Base-by-base conservation (phyloP, 2,329 filamentous ascomycete species). In the Pseudomassariella vexata region DNA sequence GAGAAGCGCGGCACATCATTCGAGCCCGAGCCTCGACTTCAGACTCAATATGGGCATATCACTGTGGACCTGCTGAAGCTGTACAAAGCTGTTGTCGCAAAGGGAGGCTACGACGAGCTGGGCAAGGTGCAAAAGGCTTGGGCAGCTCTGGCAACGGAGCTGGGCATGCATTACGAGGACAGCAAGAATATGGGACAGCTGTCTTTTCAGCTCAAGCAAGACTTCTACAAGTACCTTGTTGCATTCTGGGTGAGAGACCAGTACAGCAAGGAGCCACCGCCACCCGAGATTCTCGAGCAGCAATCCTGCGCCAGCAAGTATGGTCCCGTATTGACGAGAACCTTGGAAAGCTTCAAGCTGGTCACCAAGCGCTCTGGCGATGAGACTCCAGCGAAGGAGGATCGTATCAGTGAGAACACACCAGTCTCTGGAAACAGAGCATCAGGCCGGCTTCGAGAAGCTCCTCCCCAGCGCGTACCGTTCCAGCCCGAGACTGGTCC, bases 201-300 rank as follows among this genome's bases (percentile, higher is more conserved):
- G 37, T 87, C 86, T 10, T 94, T 94, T 60, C 75, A 83, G 37
- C 66, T 94, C 35, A 95, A 95, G 63, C 82, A 84, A 35, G 79
- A 84, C 41, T 95, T 92, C 63, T 94, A 94, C 66, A 89, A 87
- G 57, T 87, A 90, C 49, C 73, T 95, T 26, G 82, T 83, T 9
- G 87, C 88, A 2, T 95, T 84, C 59, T 88, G 94, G 59, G 92
- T 94, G 49, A 76, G 76, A 28, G 82, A 78, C 9, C 63, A 88
- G 24, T 83, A 89, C 60, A 74, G 79, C 33, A 79, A 83, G 57
- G 85, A 88, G 40, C 88, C 88, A 0, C 88, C 88, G 11, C 86
- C 87, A 5, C 87, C 84, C 46, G 85, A 94, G 48, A 94, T 94
- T 28, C 67, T 95, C 20, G 88, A 95, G 57, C 79, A 88, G 36